A percentile compares a stretch with the other conserved stretches of the same genome.
These are phyloP conservation scores for Cryptococcus maquisensis DNA, from an alignment of 1,284 basidiomycete species.

Conservation along the genomic window DNA sequence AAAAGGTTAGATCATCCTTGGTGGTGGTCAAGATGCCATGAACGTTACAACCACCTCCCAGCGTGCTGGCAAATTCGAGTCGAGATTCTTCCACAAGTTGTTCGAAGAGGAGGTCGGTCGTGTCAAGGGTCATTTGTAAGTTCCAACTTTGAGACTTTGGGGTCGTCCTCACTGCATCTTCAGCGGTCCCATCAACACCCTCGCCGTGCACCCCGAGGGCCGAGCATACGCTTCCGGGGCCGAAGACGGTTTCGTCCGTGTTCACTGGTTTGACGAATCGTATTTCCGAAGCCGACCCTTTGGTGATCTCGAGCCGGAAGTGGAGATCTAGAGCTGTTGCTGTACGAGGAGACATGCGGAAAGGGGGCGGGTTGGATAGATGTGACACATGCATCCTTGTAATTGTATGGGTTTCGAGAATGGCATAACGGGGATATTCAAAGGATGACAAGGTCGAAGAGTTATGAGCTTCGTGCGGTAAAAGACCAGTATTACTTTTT, in stretches of 20 bases:
- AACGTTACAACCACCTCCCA: slow-evolving; percentile 90
- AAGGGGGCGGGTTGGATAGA: not conserved
- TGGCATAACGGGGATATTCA: too few relatives aligned
- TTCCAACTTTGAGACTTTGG: slow-evolving; percentile 3
- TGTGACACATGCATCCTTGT: not conserved
- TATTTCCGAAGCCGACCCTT: slow-evolving; percentile 87
- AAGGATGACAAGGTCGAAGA: too few relatives aligned
- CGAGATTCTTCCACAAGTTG: slow-evolving; percentile 96
- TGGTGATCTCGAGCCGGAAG: slow-evolving; percentile 75
- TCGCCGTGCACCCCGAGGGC: slow-evolving; percentile 88
- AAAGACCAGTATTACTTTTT: too few relatives aligned
- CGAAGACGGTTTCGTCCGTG: slow-evolving; percentile 91
- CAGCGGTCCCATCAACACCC: slow-evolving; percentile 97
- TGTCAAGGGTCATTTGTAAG: slow-evolving; percentile 77
- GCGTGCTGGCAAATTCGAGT: slow-evolving; percentile 96
- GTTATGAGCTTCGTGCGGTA: too few relatives aligned
- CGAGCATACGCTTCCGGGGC: slow-evolving; percentile 89
- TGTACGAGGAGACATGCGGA: not conserved
- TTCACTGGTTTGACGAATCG: slow-evolving; percentile 82
- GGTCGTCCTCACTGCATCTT: slow-evolving; percentile 3
- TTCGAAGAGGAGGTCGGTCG: slow-evolving; percentile 97
- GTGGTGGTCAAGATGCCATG: slow-evolving; percentile 98
- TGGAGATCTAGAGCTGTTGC: slow-evolving; percentile 32
- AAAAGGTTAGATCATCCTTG: slow-evolving; percentile 67
- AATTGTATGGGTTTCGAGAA: not conserved